phyloP scores from a whole-genome alignment of 2,329 filamentous ascomycete genomes.

The Clathrospora elynae region DNA sequence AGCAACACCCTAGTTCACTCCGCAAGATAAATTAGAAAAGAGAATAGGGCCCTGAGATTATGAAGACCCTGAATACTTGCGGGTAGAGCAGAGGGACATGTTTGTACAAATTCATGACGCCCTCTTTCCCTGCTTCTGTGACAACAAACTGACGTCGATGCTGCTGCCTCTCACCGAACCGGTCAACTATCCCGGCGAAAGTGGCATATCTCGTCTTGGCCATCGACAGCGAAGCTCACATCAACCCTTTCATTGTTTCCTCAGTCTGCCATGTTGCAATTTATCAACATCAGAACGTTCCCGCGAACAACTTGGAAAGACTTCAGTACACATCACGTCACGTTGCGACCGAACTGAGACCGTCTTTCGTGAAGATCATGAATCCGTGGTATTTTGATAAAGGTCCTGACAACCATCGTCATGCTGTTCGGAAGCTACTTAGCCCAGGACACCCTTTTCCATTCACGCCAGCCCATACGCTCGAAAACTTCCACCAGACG shows the following conservation, averaged over 20 bases:
- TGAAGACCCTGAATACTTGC: not conserved
- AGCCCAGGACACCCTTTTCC: constrained; percentile 43
- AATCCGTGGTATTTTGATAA: constrained; percentile 44
- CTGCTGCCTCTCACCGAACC: constrained; percentile 15
- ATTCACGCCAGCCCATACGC: constrained; percentile 43
- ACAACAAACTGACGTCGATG: constrained; percentile 19
- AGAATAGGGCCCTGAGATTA: not conserved
- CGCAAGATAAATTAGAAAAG: not conserved
- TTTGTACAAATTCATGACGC: too few relatives aligned
- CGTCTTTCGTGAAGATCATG: constrained; percentile 32
- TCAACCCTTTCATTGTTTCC: not conserved
- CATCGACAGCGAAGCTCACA: not conserved
- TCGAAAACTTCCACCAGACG: constrained; percentile 40
- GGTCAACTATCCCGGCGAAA: constrained; percentile 16
- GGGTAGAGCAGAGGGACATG: not conserved
- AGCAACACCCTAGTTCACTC: constrained; percentile 14
- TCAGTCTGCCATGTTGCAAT: too few relatives aligned
- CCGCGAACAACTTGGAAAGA: too few relatives aligned
- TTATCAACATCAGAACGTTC: not conserved
- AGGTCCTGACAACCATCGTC: constrained; percentile 29
- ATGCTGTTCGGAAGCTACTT: constrained; percentile 36
- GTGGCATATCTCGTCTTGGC: constrained; percentile 5
- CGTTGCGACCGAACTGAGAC: not conserved
- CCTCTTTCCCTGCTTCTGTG: constrained; percentile 1
- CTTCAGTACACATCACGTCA: not conserved